Conservation (phyloP, 176 grass and related monocot genomes). For the Themeda triandra region DNA sequence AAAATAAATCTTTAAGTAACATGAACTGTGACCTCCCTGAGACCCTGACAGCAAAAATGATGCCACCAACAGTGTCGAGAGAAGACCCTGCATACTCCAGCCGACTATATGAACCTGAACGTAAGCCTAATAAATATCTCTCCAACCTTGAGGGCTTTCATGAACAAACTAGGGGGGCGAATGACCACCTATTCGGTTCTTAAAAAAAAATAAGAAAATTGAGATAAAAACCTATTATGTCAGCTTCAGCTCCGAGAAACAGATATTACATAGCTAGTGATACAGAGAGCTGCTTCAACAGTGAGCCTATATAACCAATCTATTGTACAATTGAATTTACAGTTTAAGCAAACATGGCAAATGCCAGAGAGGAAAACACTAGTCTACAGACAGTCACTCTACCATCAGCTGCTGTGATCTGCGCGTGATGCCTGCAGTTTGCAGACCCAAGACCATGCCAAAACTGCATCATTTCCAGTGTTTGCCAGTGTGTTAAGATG, state of each 20-base stretch:
- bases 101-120: neutral
- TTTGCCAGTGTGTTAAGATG: neutral
- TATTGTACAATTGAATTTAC: conserved; percentile 26
- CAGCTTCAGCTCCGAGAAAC: neutral
- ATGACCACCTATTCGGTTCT: too few relatives aligned
- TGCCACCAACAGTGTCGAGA: neutral
- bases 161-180: neutral
- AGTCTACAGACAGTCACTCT: neutral
- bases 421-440: neutral
- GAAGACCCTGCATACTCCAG: too few relatives aligned
- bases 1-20: neutral
- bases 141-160: neutral
- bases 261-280: neutral
- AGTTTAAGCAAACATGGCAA: conserved; percentile 21
- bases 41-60: neutral
- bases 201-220: neutral
- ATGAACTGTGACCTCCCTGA: neutral
- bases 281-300: neutral
- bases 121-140: neutral
- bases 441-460: neutral
- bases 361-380: neutral
- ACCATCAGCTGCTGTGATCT: neutral
- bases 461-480: conserved; percentile 19
- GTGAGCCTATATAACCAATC: neutral
- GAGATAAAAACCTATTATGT: neutral